Conservation (phyloP, 2,329 filamentous ascomycete species). For the Aspergillus sp. region DNA sequence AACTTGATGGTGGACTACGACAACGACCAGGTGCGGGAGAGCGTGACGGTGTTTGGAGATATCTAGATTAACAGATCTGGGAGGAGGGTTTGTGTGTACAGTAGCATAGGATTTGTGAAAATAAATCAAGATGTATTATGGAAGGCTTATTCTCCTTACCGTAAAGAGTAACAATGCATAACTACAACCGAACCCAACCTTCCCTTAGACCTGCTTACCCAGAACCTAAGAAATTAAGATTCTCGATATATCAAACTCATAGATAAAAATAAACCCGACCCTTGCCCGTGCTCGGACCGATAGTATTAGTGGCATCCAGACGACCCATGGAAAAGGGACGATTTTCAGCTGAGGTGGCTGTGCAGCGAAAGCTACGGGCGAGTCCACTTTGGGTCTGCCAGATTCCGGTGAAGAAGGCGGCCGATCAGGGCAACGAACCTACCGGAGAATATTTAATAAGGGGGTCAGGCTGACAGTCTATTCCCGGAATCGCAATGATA, state of each 20-base stretch:
- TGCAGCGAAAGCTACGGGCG: constrained; percentile 20
- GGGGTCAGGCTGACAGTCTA: constrained; percentile 6
- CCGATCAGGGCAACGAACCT: background rate
- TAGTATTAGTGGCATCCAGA: background rate
- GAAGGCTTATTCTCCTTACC: too few relatives aligned
- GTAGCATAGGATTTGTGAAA: too few relatives aligned
- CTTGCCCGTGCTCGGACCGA: too few relatives aligned
- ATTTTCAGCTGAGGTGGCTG: constrained; percentile 30
- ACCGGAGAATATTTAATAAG: background rate
- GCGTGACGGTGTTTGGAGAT: constrained; percentile 56
- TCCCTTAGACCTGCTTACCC: too few relatives aligned
- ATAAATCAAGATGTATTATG: too few relatives aligned
- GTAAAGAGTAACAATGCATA: too few relatives aligned
- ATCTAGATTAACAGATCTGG: constrained; percentile 34
- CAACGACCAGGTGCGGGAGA: constrained; percentile 55
- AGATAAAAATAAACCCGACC: too few relatives aligned
- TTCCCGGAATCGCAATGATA: constrained; percentile 4
- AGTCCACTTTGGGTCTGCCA: constrained; percentile 6
- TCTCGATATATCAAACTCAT: too few relatives aligned
- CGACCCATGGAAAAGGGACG: background rate
- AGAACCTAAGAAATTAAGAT: too few relatives aligned
- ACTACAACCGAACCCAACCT: too few relatives aligned
- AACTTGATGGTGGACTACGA: constrained; percentile 61
- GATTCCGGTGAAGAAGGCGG: background rate
- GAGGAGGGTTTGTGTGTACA: too few relatives aligned